Evolutionary conservation across 1,284 basidiomycete genomes (phyloP), one percentile per base, ranked within the genome.

Genomic region (Ganoderma lingzhi): DNA sequence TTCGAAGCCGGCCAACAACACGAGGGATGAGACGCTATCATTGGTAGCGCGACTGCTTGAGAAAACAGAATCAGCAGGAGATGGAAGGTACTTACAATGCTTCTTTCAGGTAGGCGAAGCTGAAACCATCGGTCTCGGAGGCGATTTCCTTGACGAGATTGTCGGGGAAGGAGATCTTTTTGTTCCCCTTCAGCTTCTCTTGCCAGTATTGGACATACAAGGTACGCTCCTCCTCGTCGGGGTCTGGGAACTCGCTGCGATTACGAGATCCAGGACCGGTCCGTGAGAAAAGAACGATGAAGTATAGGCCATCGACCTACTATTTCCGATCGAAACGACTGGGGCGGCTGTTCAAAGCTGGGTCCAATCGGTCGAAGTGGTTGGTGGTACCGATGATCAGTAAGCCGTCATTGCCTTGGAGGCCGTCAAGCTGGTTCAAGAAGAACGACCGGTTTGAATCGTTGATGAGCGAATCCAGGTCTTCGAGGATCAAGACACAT

Each of bases 311-410:
- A 14, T 14, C 4, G 19, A 62, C 92, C 75, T 74, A 93, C 93
- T 90, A 95, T 83, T 95, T 95, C 65, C 94, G 85, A 78, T 95
- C 94, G 75, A 95, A 96, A 35, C 94, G 87, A 73, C 92, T 94
- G 6, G 94, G 94, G 30, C 94, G 86, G 60, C 83, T 88, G 68
- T 91, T 91, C 68, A 96, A 78, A 9, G 90, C 91, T 19, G 91
- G 89, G 74, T 95, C 93, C 62, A 95, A 86, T 45, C 85, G 83
- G 61, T 94, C 92, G 74, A 94, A 90, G 78, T 95, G 93, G 77
- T 96, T 96, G 32, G 94, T 95, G 0, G 94, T 92, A 17, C 88
- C 93, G 72, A 95, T 90, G 76, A 95, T 82, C 56, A 95, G 85
- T 9, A 96, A 73, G 0, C 94, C 94, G 72, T 95, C 89, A 75